These are phyloP conservation scores for Lentinus polychrous DNA, from an alignment of 1,284 basidiomycete species.

Conservation along the genomic window DNA sequence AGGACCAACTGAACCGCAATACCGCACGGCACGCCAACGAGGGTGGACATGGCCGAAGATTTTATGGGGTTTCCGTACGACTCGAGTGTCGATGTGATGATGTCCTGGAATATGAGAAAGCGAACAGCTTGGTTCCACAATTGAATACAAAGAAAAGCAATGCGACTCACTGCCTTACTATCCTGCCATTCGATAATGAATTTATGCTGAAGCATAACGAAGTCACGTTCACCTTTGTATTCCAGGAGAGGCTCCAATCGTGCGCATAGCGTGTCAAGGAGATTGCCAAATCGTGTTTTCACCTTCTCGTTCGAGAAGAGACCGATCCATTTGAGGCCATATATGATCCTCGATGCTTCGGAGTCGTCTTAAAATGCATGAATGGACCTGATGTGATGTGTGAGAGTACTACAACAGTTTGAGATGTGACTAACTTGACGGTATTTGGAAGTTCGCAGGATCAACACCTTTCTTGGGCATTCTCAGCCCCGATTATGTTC, in stretches of 20 bases:
- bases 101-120: slow-evolving; percentile 51
- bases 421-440: too few species aligned
- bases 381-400: slow-evolving; percentile 64
- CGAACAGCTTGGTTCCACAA: too few species aligned
- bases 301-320: slow-evolving; percentile 74
- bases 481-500: slow-evolving; percentile 67
- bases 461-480: slow-evolving; percentile 64
- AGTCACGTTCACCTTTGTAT: slow-evolving; percentile 91
- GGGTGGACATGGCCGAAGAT: slow-evolving; percentile 89
- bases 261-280: slow-evolving; percentile 93
- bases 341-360: slow-evolving; percentile 73
- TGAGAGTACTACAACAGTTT: slow-evolving; percentile 63
- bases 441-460: too few species aligned
- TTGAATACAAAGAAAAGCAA: too few species aligned
- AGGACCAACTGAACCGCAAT: slow-evolving; percentile 84
- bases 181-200: slow-evolving; percentile 86
- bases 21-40: slow-evolving; percentile 91
- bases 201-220: slow-evolving; percentile 98
- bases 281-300: slow-evolving; percentile 61
- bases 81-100: slow-evolving; percentile 88
- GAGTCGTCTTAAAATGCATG: slow-evolving; percentile 68
- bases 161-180: slow-evolving; percentile 54
- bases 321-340: slow-evolving; percentile 91
- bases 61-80: slow-evolving; percentile 82
- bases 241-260: slow-evolving; percentile 89